Percentiles rank a stretch among this genome's conserved stretches.
Conservation (phyloP, 2,329 filamentous ascomycete genomes). For the Aspergillus sp. region DNA sequence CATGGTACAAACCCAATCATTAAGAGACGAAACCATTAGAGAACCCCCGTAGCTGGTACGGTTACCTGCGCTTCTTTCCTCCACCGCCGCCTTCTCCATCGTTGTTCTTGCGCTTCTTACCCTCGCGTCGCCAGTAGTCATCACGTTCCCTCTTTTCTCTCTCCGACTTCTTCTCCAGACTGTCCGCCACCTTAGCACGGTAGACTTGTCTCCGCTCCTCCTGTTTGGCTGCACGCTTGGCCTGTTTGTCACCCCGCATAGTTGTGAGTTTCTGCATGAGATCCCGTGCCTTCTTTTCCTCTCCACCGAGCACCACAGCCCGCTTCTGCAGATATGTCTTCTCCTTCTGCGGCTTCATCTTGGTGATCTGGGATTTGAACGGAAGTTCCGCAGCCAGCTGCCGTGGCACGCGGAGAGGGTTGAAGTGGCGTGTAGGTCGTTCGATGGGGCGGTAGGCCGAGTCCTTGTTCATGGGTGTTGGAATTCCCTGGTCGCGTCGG, state of each 20-base stretch:
- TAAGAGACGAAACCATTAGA: conserved; percentile 9
- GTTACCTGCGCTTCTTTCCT: conserved; percentile 41
- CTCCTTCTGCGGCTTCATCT: conserved; percentile 73
- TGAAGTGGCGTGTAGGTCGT: conserved; percentile 66
- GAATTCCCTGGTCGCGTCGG: conserved; percentile 67
- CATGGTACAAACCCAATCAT: conserved; percentile 8
- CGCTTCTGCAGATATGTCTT: conserved; percentile 92
- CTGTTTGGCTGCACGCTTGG: conserved; percentile 78
- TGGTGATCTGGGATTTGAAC: conserved; percentile 84
- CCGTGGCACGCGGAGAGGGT: conserved; percentile 51
- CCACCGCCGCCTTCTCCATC: conserved; percentile 49
- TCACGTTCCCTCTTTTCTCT: conserved; percentile 88
- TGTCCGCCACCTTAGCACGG: conserved; percentile 75
- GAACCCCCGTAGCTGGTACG: not conserved
- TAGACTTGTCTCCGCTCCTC: conserved; percentile 79
- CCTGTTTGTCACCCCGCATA: conserved; percentile 82
- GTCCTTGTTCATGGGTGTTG: conserved; percentile 77
- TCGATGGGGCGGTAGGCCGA: conserved; percentile 71
- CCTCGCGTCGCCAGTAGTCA: conserved; percentile 89
- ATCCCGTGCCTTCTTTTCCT: conserved; percentile 84
- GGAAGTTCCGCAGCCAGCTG: conserved; percentile 71
- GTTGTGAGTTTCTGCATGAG: conserved; percentile 92
- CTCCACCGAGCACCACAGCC: conserved; percentile 76
- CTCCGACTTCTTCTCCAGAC: conserved; percentile 76
- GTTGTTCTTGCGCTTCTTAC: conserved; percentile 66